Conservation (phyloP, 1,284 basidiomycete genomes). For the Malassezia restricta region DNA sequence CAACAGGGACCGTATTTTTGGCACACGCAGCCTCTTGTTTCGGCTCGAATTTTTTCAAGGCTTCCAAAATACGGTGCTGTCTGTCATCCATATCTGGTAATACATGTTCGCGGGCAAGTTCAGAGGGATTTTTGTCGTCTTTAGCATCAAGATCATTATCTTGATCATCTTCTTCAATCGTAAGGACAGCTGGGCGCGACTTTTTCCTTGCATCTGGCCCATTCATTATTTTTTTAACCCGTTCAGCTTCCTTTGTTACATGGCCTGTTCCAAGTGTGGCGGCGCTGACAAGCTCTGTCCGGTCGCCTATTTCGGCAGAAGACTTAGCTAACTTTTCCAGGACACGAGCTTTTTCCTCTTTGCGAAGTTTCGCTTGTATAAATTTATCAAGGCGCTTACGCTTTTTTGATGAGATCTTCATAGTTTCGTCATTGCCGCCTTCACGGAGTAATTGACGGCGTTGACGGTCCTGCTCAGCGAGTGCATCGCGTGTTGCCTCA, state of each 20-base stretch:
- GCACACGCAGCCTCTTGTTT: background rate
- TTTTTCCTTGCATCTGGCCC: slow-evolving; percentile 11
- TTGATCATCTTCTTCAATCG: slow-evolving; percentile 31
- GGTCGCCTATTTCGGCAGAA: slow-evolving; percentile 30
- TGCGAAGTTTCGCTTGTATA: slow-evolving; percentile 43
- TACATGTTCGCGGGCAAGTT: slow-evolving; percentile 18
- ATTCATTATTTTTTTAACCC: slow-evolving; percentile 20
- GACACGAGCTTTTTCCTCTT: slow-evolving; percentile 39
- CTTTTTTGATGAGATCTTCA: slow-evolving; percentile 43
- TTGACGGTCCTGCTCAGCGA: slow-evolving; percentile 22
- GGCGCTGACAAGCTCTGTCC: slow-evolving; percentile 33
- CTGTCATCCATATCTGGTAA: background rate
- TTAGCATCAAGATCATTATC: slow-evolving; percentile 19
- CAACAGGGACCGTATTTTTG: background rate
- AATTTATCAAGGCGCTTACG: slow-evolving; percentile 45
- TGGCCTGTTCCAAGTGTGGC: slow-evolving; percentile 40
- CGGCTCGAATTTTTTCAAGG: slow-evolving; percentile 5
- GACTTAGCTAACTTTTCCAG: slow-evolving; percentile 37
- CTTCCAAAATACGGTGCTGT: slow-evolving; percentile 7
- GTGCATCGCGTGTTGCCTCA: slow-evolving; percentile 17
- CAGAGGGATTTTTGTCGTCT: slow-evolving; percentile 18
- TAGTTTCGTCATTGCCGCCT: slow-evolving; percentile 24
- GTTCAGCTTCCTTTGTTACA: slow-evolving; percentile 26
- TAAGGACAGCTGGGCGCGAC: slow-evolving; percentile 21
- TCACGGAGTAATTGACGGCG: slow-evolving; percentile 22